Evolutionary conservation across 176 grass and related monocot genomes (phyloP), one percentile per base, ranked within the genome.

Genomic region (Phragmites australis): DNA sequence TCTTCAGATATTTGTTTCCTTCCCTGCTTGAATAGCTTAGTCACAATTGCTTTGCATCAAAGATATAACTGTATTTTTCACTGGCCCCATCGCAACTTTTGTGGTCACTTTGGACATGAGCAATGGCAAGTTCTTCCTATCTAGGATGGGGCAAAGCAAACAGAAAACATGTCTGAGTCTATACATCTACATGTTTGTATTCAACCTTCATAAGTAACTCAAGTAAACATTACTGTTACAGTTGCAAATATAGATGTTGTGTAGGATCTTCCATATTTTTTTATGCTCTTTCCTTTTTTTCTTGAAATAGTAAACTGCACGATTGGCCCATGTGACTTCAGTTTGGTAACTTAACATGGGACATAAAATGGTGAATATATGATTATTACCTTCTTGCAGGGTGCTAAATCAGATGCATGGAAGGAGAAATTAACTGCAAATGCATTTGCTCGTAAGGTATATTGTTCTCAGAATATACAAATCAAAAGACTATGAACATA

Each of bases 361-460:
- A 30, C 21, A 50, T 21, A 56, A 47, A 49, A 14, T 83, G 3
- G 18, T 46, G 29, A 49, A 42, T 26, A 6, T 48, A 48, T 18
- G 26, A 40, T 31, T 70, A 46, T 65, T 57, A 3, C 40, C 52
- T 64, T 85, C 65, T 70, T 49, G n/a, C 60, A 97, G 94, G 76
- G 49, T 77, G 62, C 47, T 81, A 90, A 84, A 57, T 17, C 41
- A 56, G 59, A 86, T 86, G 65, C 75, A 50, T 97, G 89, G 91
- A 97, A 90, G 75, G 89, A 85, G 39, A 90, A 84, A 13, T 77
- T 92, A n/a, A 85, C 85, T 84, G 73, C 80, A 53, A 89, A 93
- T 47, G 61, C 79, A 62, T 91, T 94, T 86, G 76, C 85, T 86
- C 77, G 37, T 55, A 89, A 86, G 85, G 94, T 92, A 97, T 37